Evolutionary conservation across 1,284 basidiomycete genomes (phyloP), one percentile per base, ranked within the genome.

Genomic region (Pyrrhoderma noxium): DNA sequence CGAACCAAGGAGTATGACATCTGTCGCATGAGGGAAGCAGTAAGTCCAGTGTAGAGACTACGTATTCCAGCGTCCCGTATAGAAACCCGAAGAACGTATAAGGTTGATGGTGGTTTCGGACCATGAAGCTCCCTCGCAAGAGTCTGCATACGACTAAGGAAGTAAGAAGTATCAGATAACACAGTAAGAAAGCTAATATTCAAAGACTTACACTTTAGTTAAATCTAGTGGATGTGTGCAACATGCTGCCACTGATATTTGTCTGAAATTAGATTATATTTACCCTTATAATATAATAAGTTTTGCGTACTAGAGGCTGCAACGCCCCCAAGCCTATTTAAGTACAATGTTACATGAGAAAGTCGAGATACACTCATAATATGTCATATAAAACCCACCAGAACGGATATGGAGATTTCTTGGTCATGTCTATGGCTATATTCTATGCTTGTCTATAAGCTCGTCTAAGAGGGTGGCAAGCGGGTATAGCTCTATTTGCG

Each of bases 1-100:
- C 92, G 84, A 45, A 92, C 89, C 50, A 94, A 76, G 0, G 89
- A 91, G 64, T 94, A 94, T 8, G 89, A 85, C 91, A 94, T 93
- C 69, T 94, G 92, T 43, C 92, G 80, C 61, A 94, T 71, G 40
- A 93, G 68, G 2, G 91, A 91, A 14, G 91, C 92, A 8, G 85
- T 82, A 27, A 94, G 74, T 34, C 93, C 92, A 19, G 85, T 83
- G 62, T 89, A 92, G 35, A 93, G 67, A 57, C 88, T 87, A 54
- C 76, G 72, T 56, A 89, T 60, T 43, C 90, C 89, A 53, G 75
- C 74, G 53, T 82, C 70, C 5, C 71, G 63, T 37, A 87, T 65
- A 13, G 84, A 80, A 43, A 64, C 63, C 46, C 75, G 78, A 42
- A 88, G 68, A 36, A 83, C 73, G 39, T 70, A 67, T 52, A 81